Conservation (phyloP, 179 eudicot species). For the Patellifolia procumbens region DNA sequence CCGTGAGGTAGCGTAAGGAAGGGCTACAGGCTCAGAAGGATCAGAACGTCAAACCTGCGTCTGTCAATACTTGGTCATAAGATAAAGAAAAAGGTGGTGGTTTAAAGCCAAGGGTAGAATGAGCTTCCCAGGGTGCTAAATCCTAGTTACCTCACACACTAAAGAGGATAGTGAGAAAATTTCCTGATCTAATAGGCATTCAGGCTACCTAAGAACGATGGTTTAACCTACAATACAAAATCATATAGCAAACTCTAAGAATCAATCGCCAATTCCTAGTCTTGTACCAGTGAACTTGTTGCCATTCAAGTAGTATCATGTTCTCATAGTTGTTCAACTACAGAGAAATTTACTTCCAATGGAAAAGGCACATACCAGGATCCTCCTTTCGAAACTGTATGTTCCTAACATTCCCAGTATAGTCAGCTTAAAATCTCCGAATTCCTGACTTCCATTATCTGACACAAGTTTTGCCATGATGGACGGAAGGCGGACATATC, state of each 20-base stretch:
- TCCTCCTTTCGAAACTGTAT: slow-evolving; percentile 86
- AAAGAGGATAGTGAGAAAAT: not conserved
- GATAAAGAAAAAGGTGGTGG: not conserved
- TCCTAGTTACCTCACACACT: not conserved
- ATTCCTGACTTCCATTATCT: slow-evolving; percentile 87
- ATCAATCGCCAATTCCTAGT: not conserved
- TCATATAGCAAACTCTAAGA: not conserved
- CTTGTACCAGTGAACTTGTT: not conserved
- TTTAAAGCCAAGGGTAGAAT: not conserved
- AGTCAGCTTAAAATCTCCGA: slow-evolving; percentile 92
- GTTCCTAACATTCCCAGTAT: slow-evolving; percentile 95
- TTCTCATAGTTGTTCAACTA: not conserved
- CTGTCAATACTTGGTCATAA: not conserved
- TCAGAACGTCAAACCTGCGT: not conserved
- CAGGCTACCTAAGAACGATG: not conserved
- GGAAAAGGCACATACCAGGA: slow-evolving; percentile 57
- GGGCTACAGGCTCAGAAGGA: not conserved
- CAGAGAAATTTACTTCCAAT: not conserved
- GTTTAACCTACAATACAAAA: not conserved
- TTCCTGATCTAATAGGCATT: not conserved
- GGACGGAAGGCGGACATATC: slow-evolving; percentile 77
- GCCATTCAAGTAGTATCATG: not conserved
- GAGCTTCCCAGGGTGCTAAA: not conserved
- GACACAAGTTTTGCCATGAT: slow-evolving; percentile 88
- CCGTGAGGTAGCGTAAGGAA: not conserved